These are phyloP conservation scores for Amanita phalloides DNA, from an alignment of 768 basidiomycete genomes.

Conservation along the genomic window DNA sequence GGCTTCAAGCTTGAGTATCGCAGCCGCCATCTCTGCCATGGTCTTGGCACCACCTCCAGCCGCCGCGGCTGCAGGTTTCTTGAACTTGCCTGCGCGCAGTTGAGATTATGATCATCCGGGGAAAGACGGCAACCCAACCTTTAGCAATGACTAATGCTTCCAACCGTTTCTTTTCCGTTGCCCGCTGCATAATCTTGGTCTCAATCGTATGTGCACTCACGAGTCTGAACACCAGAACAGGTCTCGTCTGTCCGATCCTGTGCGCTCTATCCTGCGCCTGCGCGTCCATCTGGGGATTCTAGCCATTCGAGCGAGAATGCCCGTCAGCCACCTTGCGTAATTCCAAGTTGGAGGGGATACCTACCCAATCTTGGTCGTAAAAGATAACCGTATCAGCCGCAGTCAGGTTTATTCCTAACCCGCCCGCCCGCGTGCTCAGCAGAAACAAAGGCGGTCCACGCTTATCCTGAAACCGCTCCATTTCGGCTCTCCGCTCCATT, in stretches of 20 bases:
- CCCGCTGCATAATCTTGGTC: constrained; percentile 83
- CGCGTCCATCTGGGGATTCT: constrained; percentile 95
- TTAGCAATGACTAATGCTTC: constrained; percentile 95
- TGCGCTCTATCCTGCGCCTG: constrained; percentile 96
- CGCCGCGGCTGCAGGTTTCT: constrained; percentile 50
- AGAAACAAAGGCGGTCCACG: constrained; percentile 69
- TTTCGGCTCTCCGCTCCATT: constrained; percentile 73
- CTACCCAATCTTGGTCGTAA: constrained; percentile 87
- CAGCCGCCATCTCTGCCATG: constrained; percentile 72
- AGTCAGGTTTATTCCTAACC: constrained; percentile 70
- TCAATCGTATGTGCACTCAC: constrained; percentile 87
- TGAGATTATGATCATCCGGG: neutral
- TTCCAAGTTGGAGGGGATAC: constrained; percentile 10
- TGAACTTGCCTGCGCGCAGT: constrained; percentile 62
- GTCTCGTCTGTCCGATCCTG: constrained; percentile 88
- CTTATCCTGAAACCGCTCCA: constrained; percentile 74
- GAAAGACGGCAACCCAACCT: constrained; percentile 31
- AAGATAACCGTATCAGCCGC: constrained; percentile 90
- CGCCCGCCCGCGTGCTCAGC: constrained; percentile 71
- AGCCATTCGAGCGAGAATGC: constrained; percentile 1
- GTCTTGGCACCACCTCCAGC: constrained; percentile 39
- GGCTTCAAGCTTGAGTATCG: constrained; percentile 69
- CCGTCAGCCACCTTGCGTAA: neutral
- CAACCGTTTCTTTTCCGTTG: constrained; percentile 77
- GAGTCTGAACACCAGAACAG: constrained; percentile 83